Evolutionary conservation across 192 early-diverging fungal species (phyloP).

Genomic region (Coemansia sp.): DNA sequence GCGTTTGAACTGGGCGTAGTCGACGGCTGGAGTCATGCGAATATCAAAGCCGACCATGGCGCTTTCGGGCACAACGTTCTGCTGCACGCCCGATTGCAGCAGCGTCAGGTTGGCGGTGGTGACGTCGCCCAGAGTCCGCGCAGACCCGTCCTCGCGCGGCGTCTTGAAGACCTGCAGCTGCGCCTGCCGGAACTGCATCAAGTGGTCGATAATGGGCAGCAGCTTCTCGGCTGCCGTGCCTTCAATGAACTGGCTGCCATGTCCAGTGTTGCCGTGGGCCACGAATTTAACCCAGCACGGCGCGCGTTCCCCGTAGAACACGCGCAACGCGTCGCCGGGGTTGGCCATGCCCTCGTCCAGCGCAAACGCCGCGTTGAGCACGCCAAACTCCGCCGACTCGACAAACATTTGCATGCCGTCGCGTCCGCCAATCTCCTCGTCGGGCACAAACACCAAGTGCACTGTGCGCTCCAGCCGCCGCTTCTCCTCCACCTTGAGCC

Average conservation of each 20-base stretch:
- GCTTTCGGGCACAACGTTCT: conserved; percentile 75
- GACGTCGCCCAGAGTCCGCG: conserved; percentile 65
- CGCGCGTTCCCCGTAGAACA: conserved; percentile 82
- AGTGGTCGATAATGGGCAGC: conserved; percentile 61
- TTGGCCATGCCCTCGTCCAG: conserved; percentile 83
- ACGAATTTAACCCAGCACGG: conserved; percentile 79
- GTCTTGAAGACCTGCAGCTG: conserved; percentile 59
- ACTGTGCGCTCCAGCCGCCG: conserved; percentile 60
- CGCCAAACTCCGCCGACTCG: conserved; percentile 61
- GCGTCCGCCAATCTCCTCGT: conserved; percentile 81
- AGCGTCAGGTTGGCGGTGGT: conserved; percentile 78
- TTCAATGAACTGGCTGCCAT: conserved; percentile 79
- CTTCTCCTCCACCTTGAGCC: conserved; percentile 54
- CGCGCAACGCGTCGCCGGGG: conserved; percentile 59
- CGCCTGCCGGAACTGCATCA: conserved; percentile 63
- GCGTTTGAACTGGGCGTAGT: conserved; percentile 59
- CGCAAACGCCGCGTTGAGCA: conserved; percentile 74
- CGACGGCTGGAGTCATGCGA: conserved; percentile 64
- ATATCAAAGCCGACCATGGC: conserved; percentile 70
- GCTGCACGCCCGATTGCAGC: conserved; percentile 67
- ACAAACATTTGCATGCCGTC: conserved; percentile 74
- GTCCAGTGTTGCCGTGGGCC: conserved; percentile 70
- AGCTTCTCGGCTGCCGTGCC: conserved; percentile 67
- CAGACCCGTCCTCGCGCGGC: conserved; percentile 51
- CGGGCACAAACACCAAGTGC: conserved; percentile 75